Conservation (phyloP, 2,329 filamentous ascomycete species). For the Tolypocladium ophioglossoides region DNA sequence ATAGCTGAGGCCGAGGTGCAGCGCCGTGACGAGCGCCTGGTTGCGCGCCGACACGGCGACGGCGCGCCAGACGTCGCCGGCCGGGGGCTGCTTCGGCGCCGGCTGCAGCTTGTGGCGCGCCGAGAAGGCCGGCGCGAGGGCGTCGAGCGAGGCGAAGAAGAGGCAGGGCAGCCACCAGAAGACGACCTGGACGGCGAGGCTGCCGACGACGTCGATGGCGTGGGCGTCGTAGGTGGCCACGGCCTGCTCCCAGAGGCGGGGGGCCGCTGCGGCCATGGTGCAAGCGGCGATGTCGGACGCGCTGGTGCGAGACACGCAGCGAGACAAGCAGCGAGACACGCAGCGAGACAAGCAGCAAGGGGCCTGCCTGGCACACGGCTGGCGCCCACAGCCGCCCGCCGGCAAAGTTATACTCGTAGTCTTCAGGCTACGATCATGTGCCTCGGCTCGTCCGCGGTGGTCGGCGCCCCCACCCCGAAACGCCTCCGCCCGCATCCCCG, state of each 20-base stretch:
- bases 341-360: neutral
- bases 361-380: neutral
- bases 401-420: neutral
- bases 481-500: neutral
- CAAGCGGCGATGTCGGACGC: neutral
- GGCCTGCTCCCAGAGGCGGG: constrained; percentile 10
- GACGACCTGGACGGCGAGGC: constrained; percentile 26
- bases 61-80: constrained; percentile 32
- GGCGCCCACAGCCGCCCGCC: neutral
- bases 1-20: constrained; percentile 16
- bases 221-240: constrained; percentile 16
- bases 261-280: neutral
- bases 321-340: too few species aligned
- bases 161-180: constrained; percentile 35
- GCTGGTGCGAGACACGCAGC: too few species aligned
- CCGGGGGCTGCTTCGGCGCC: constrained; percentile 35
- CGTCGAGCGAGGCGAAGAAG: constrained; percentile 32
- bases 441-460: neutral
- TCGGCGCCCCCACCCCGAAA: neutral
- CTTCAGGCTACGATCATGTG: neutral
- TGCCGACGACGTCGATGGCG: constrained; percentile 29
- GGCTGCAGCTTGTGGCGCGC: constrained; percentile 44
- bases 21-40: constrained; percentile 27
- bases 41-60: constrained; percentile 34
- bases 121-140: constrained; percentile 34